These are phyloP conservation scores for Aspergillus calidoustus DNA, from an alignment of 2,329 filamentous ascomycete genomes.

Conservation along the genomic window DNA sequence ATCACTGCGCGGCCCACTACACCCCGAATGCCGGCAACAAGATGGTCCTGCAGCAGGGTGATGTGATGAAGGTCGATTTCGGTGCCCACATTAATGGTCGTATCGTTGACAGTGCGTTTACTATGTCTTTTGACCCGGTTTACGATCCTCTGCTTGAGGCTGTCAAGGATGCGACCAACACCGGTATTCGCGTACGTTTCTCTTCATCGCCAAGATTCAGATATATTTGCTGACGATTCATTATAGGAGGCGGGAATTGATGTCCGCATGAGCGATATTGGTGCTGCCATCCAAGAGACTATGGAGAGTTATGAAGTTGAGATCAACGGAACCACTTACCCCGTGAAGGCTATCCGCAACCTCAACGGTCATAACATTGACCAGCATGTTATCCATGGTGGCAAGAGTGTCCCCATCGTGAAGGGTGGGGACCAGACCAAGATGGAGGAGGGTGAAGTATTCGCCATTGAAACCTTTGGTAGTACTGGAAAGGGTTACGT, in stretches of 20 bases:
- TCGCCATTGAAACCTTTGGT: constrained; percentile 95
- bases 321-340: constrained; percentile 76
- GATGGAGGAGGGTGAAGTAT: constrained; percentile 97
- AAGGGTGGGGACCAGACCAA: constrained; percentile 86
- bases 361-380: constrained; percentile 89
- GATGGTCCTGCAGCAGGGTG: constrained; percentile 65
- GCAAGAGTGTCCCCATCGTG: constrained; percentile 90
- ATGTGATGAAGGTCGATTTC: constrained; percentile 77
- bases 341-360: constrained; percentile 84
- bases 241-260: constrained; percentile 85
- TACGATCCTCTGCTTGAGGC: constrained; percentile 71
- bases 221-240: not conserved
- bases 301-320: constrained; percentile 95
- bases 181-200: constrained; percentile 67
- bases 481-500: constrained; percentile 90
- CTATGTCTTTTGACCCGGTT: constrained; percentile 68
- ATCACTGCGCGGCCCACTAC: constrained; percentile 85
- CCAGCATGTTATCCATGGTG: constrained; percentile 87
- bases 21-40: constrained; percentile 89
- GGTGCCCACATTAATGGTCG: constrained; percentile 72
- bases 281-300: constrained; percentile 80
- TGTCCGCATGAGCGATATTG: constrained; percentile 83
- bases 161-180: constrained; percentile 71
- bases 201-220: not conserved
- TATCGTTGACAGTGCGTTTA: constrained; percentile 74